phyloP scores from a whole-genome alignment of 2,329 filamentous ascomycete genomes.

The Pseudocercospora fuligena region DNA sequence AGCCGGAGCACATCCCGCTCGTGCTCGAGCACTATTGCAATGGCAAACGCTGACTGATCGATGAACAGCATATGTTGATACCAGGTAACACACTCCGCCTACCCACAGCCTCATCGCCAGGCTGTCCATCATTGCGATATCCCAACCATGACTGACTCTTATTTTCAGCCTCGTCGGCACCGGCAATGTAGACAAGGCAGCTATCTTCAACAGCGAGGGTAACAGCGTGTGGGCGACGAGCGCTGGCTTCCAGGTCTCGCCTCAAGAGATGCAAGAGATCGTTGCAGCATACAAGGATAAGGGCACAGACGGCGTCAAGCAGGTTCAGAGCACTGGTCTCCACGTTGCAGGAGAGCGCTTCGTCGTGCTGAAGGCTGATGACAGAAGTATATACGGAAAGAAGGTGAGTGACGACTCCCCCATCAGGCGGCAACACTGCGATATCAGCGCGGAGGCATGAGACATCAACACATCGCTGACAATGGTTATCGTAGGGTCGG shows the following conservation, averaged over 20 bases:
- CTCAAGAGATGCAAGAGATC: conserved; percentile 61
- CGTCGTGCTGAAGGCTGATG: conserved; percentile 76
- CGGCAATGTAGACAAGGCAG: conserved; percentile 80
- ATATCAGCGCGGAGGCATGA: background rate
- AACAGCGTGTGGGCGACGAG: conserved; percentile 79
- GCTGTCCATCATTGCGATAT: background rate
- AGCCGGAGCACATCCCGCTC: background rate
- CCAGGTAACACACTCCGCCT: conserved; percentile 54
- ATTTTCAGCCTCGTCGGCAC: conserved; percentile 73
- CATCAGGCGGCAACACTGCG: background rate
- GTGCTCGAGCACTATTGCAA: conserved; percentile 7
- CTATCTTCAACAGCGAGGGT: conserved; percentile 80
- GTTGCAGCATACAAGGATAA: conserved; percentile 59
- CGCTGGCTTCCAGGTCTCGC: conserved; percentile 72
- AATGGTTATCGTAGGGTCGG: conserved; percentile 63
- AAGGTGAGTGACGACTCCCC: conserved; percentile 63
- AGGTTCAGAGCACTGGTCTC: conserved; percentile 73
- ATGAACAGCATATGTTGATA: conserved; percentile 63
- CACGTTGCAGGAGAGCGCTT: conserved; percentile 78
- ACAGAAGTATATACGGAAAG: conserved; percentile 81
- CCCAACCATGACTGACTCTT: conserved; percentile 27
- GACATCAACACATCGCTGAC: conserved; percentile 4
- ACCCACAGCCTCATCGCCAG: conserved; percentile 2
- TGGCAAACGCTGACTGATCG: conserved; percentile 20
- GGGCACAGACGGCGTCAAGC: conserved; percentile 61